These are phyloP conservation scores for Amanita subjunquillea DNA, from an alignment of 768 basidiomycete genomes.

Conservation along the genomic window DNA sequence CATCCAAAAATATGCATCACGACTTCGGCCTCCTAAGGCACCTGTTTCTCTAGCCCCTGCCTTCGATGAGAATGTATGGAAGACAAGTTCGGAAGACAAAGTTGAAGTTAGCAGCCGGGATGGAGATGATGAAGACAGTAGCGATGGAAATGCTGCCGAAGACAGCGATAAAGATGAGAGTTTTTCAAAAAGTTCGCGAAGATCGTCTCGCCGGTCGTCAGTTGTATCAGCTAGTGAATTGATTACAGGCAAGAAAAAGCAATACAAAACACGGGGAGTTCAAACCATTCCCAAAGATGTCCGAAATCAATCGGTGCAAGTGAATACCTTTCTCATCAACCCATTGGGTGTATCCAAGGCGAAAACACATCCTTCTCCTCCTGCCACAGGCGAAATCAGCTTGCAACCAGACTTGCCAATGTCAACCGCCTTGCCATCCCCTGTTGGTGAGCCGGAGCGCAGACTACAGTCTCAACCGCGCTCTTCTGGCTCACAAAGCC, in stretches of 20 bases:
- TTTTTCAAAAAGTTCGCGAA: slow-evolving; percentile 10
- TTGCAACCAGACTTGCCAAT: slow-evolving; percentile 13
- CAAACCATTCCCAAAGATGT: slow-evolving; percentile 56
- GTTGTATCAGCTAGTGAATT: slow-evolving; percentile 22
- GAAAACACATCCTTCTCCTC: slow-evolving; percentile 8
- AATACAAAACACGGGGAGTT: slow-evolving; percentile 58
- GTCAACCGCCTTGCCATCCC: slow-evolving; percentile 12
- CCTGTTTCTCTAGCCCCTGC: slow-evolving; percentile 34
- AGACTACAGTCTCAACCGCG: not conserved
- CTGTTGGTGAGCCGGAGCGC: slow-evolving; percentile 7
- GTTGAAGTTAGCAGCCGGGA: slow-evolving; percentile 67
- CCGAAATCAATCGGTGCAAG: slow-evolving; percentile 52
- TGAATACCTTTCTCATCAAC: slow-evolving; percentile 17
- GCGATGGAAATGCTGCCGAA: slow-evolving; percentile 42
- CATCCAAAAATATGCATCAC: slow-evolving; percentile 66
- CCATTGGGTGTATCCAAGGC: slow-evolving; percentile 4
- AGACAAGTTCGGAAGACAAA: slow-evolving; percentile 38
- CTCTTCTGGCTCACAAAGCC: slow-evolving; percentile 1
- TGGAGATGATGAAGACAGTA: slow-evolving; percentile 74
- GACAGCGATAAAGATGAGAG: slow-evolving; percentile 24
- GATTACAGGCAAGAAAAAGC: slow-evolving; percentile 34
- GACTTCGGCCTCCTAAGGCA: slow-evolving; percentile 33
- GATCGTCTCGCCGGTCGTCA: slow-evolving; percentile 25
- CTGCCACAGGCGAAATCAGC: slow-evolving; percentile 16
- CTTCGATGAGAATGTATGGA: slow-evolving; percentile 30